phyloP scores from a whole-genome alignment of 2,329 filamentous ascomycete genomes.

The Tolypocladium album region DNA sequence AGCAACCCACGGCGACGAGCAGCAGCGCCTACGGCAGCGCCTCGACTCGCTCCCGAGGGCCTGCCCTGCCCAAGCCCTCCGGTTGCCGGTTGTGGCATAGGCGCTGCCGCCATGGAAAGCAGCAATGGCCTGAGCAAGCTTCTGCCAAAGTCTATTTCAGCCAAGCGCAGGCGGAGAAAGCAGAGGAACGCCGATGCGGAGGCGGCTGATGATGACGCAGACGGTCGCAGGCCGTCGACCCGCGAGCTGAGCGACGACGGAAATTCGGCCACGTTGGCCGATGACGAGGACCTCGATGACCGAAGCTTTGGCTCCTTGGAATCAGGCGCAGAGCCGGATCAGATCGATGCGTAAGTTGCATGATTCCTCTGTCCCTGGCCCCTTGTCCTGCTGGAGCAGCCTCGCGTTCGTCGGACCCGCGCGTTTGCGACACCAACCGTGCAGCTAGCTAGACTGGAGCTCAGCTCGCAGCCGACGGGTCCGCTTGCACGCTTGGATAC shows the following conservation, averaged over 20 bases:
- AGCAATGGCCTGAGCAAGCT: slow-evolving; percentile 36
- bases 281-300: slow-evolving; percentile 20
- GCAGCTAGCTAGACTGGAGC: neutral
- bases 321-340: slow-evolving; percentile 19
- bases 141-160: slow-evolving; percentile 38
- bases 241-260: slow-evolving; percentile 16
- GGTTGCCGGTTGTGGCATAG: neutral
- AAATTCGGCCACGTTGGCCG: slow-evolving; percentile 16
- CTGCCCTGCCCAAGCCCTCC: neutral
- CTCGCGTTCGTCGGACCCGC: neutral
- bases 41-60: neutral
- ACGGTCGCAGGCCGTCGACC: slow-evolving; percentile 23
- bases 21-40: neutral
- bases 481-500: neutral
- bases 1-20: neutral
- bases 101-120: slow-evolving; percentile 3
- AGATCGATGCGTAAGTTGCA: slow-evolving; percentile 5
- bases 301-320: slow-evolving; percentile 23
- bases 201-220: slow-evolving; percentile 18
- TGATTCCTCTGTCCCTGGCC: neutral
- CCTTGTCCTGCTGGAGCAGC: neutral
- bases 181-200: slow-evolving; percentile 24
- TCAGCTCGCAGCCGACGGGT: neutral
- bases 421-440: neutral
- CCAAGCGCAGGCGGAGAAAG: slow-evolving; percentile 38